Evolutionary conservation across 2,329 filamentous ascomycete species (phyloP).

Genomic region (Fusarium hainanense): DNA sequence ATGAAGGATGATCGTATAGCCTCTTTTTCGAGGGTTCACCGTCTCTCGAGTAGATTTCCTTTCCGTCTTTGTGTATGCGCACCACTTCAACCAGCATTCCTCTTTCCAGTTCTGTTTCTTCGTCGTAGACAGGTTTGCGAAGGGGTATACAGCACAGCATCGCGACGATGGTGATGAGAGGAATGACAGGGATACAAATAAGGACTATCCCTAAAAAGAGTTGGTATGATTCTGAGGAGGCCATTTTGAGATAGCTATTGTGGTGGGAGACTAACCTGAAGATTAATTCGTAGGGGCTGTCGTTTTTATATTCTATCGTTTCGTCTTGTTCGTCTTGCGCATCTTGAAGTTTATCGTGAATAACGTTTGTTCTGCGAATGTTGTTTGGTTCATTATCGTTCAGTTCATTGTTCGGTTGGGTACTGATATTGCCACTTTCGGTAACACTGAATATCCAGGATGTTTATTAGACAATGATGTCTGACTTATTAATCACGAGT

Average conservation of each 20-base stretch:
- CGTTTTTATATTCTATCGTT: background rate
- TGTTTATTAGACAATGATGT: background rate
- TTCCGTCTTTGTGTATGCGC: constrained; percentile 10
- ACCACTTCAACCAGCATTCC: constrained; percentile 24
- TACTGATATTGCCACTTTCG: constrained; percentile 1
- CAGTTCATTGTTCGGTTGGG: background rate
- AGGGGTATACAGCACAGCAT: constrained; percentile 4
- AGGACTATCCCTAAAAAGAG: background rate
- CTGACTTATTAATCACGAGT: background rate
- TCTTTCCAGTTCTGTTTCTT: background rate
- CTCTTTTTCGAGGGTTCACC: background rate
- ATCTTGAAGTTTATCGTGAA: background rate
- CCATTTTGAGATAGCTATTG: background rate
- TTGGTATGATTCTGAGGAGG: background rate
- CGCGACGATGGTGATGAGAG: background rate
- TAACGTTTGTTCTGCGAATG: background rate
- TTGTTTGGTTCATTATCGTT: background rate
- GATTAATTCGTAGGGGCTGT: background rate
- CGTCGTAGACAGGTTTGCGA: background rate
- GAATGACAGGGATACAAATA: background rate
- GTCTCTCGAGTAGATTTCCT: constrained; percentile 3
- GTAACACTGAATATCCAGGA: background rate
- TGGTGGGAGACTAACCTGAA: background rate
- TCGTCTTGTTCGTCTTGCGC: background rate
- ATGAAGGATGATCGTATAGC: constrained; percentile 17